Conservation (phyloP, 495 filamentous ascomycete species). For the Penicillium fimorum region DNA sequence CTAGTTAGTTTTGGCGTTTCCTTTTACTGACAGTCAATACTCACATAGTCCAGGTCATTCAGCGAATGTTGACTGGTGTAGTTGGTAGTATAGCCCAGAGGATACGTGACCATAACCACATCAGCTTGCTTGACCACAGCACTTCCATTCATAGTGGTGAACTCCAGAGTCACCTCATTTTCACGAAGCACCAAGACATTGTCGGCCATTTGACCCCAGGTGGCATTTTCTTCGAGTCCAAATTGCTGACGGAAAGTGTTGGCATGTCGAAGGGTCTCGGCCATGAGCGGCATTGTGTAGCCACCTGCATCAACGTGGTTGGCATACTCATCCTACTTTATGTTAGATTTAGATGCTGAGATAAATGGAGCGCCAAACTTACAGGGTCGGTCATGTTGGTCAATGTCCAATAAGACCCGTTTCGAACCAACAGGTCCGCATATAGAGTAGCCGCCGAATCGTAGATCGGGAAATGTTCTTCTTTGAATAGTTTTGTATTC, state of each 20-base stretch:
- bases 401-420: conserved; percentile 50
- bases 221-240: conserved; percentile 48
- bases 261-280: conserved; percentile 52
- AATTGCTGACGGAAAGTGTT: conserved; percentile 58
- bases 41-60: conserved; percentile 57
- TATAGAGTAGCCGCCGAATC: conserved; percentile 58
- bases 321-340: conserved; percentile 63
- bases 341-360: neutral
- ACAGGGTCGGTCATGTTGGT: conserved; percentile 78
- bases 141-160: conserved; percentile 62
- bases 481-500: conserved; percentile 53
- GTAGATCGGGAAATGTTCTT: conserved; percentile 56
- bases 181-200: conserved; percentile 53
- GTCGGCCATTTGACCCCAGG: conserved; percentile 52
- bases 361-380: conserved; percentile 19
- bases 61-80: conserved; percentile 53
- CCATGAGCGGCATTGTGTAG: conserved; percentile 69
- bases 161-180: conserved; percentile 70
- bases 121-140: conserved; percentile 66
- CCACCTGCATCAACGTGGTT: conserved; percentile 70
- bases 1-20: neutral
- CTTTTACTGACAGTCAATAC: neutral
- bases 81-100: conserved; percentile 53
- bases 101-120: conserved; percentile 59
- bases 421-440: conserved; percentile 52